Conservation (phyloP, 129 eudicot genomes). For the Scalesia atractyloides region DNA sequence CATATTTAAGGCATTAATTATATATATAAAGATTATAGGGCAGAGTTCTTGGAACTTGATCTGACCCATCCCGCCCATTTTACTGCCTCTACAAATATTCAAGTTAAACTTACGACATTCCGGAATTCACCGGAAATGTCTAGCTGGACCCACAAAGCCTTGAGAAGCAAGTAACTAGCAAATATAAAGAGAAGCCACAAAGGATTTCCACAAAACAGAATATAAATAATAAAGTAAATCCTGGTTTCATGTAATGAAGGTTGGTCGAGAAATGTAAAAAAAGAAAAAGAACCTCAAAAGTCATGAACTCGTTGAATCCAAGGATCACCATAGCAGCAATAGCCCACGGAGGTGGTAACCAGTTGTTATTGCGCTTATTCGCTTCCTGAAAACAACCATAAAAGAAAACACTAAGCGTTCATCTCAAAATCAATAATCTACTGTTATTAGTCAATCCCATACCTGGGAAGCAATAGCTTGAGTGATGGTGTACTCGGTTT, state of each 20-base stretch:
- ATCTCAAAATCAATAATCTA: neutral
- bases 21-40: too few relatives aligned
- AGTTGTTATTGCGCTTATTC: constrained; percentile 88
- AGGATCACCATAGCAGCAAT: constrained; percentile 73
- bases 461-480: constrained; percentile 94
- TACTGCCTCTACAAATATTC: neutral
- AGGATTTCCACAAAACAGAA: constrained; percentile 68
- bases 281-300: constrained; percentile 66
- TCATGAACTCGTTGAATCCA: constrained; percentile 97
- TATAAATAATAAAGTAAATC: constrained; percentile 8
- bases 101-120: constrained; percentile 66
- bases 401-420: neutral
- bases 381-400: constrained; percentile 76
- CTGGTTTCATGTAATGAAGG: constrained; percentile 1
- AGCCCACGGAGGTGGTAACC: constrained; percentile 99
- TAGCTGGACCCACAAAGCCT: constrained; percentile 99
- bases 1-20: neutral
- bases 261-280: neutral
- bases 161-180: constrained; percentile 67
- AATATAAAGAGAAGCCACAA: constrained; percentile 72
- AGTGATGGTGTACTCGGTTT: constrained; percentile 92
- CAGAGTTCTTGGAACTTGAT: neutral
- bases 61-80: neutral
- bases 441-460: constrained; percentile 16
- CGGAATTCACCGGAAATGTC: constrained; percentile 88